Evolutionary conservation across 1,284 basidiomycete species (phyloP).

Genomic region (Cryptococcus hybrid): DNA sequence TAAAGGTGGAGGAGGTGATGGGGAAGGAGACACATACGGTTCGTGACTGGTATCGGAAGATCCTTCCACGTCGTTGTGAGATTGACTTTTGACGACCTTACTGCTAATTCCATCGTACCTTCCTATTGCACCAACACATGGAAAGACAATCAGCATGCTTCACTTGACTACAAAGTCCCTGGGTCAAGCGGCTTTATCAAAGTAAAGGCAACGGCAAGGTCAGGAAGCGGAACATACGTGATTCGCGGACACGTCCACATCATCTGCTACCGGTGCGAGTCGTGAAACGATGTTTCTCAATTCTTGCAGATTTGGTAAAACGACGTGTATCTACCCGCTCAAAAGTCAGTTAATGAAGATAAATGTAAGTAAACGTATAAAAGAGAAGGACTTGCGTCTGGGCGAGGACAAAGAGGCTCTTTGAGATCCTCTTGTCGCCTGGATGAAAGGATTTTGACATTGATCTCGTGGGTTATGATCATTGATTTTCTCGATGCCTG

Average conservation of each 20-base stretch:
- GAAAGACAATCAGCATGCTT: conserved; percentile 2
- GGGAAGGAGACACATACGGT: background rate
- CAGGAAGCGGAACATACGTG: conserved; percentile 21
- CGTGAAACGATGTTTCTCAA: conserved; percentile 75
- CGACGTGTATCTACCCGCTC: conserved; percentile 67
- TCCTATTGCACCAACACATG: conserved; percentile 19
- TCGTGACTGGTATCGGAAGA: background rate
- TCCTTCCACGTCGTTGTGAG: conserved; percentile 80
- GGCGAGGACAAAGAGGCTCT: conserved; percentile 83
- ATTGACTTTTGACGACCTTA: conserved; percentile 66
- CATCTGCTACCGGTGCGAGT: conserved; percentile 68
- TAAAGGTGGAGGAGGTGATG: background rate
- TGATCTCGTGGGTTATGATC: conserved; percentile 49
- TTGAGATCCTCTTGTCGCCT: conserved; percentile 67
- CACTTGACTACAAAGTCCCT: background rate
- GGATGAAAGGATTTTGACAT: conserved; percentile 65
- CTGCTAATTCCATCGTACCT: conserved; percentile 57
- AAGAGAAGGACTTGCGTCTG: conserved; percentile 62
- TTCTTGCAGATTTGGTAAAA: conserved; percentile 73
- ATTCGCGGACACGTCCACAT: conserved; percentile 60
- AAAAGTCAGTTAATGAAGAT: background rate
- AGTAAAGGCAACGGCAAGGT: background rate
- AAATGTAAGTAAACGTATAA: background rate
- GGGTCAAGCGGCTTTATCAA: background rate
- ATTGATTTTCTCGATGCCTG: conserved; percentile 32